Evolutionary conservation across 768 basidiomycete species (phyloP), one percentile per base, ranked within the genome.

Genomic region (Porpolomopsis calyptriformis): DNA sequence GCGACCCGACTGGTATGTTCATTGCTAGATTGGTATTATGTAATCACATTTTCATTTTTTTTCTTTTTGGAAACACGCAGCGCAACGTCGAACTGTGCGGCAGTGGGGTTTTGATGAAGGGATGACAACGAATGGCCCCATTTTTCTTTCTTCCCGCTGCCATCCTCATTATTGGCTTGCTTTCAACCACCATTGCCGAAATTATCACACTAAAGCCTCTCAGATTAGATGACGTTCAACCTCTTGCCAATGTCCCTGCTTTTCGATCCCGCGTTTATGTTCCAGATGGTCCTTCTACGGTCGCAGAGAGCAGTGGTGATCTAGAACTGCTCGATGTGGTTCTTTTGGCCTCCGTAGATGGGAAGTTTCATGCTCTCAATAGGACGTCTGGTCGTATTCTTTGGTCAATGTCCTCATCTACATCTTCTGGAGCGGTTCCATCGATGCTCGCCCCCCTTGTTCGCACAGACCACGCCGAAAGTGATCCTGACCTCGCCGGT

Each of bases 301-400:
- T 46, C 16, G 25, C 52, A 9, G 58, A 59, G 46, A 52, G 60
- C 42, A 49, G 61, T 7, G 60, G 62, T 14, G 77, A 83, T 47
- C 68, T 80, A 16, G 73, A 82, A 41, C 66, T 94, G 9, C 62
- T 91, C 49, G 85, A 94, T 56, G 75, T 87, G 45, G 85, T 96
- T 22, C 77, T 99, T 14, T 76, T 94, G 9, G 88, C 92, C 1
- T 91, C 91, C 5, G 81, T 99, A 22, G 93, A 98, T 64, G 94
- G 94, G 20, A 89, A 82, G 48, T 81, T 99, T 26, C 93, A 97
- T 68, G 96, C 91, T 0, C 71, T 98, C 52, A 91, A 94, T 57
- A 71, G 94, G 49, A 81, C 83, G 0, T 82, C 83, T 0, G 94
- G 94, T 0, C 74, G 75, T 12, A 70, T 77, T 7, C 68, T 92